These are phyloP conservation scores for Cyberlindnera samutprakarnensis DNA, from an alignment of 805 yeast genomes.

Conservation along the genomic window DNA sequence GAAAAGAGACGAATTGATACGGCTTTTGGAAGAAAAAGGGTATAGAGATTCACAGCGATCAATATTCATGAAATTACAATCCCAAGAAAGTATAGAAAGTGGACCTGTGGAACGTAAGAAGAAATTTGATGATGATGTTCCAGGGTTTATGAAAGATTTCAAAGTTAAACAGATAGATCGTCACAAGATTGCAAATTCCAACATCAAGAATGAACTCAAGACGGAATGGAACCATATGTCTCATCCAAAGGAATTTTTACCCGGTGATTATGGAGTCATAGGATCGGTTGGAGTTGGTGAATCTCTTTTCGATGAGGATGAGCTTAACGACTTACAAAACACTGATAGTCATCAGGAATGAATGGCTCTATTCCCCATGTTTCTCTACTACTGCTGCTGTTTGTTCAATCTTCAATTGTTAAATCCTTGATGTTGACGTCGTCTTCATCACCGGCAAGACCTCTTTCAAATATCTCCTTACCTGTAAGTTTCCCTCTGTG, in stretches of 20 bases:
- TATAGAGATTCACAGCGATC: constrained; percentile 4
- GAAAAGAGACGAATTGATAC: constrained; percentile 3
- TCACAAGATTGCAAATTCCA: constrained; percentile 11
- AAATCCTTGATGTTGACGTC: constrained; percentile 26
- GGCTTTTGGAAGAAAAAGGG: constrained; percentile 4
- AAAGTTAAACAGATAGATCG: constrained; percentile 10
- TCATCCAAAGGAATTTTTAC: constrained; percentile 3
- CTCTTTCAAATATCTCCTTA: constrained; percentile 81
- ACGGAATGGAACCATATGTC: constrained; percentile 8
- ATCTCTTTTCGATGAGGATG: constrained; percentile 26
- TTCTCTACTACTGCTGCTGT: not conserved
- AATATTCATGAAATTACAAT: constrained; percentile 6
- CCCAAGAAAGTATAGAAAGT: constrained; percentile 1
- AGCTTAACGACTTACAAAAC: constrained; percentile 3
- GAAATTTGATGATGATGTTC: constrained; percentile 4
- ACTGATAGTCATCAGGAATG: not conserved
- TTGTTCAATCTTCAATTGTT: constrained; percentile 4
- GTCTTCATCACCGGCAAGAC: constrained; percentile 69
- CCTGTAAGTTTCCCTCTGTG: constrained; percentile 82
- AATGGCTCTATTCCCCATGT: too few species aligned
- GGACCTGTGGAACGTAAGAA: constrained; percentile 2
- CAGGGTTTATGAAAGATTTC: constrained; percentile 5
- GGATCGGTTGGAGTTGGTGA: constrained; percentile 1
- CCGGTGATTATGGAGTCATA: constrained; percentile 5
- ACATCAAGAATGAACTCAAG: constrained; percentile 9